Evolutionary conservation across 345 rosid species (phyloP).

Genomic region (Mangifera indica): DNA sequence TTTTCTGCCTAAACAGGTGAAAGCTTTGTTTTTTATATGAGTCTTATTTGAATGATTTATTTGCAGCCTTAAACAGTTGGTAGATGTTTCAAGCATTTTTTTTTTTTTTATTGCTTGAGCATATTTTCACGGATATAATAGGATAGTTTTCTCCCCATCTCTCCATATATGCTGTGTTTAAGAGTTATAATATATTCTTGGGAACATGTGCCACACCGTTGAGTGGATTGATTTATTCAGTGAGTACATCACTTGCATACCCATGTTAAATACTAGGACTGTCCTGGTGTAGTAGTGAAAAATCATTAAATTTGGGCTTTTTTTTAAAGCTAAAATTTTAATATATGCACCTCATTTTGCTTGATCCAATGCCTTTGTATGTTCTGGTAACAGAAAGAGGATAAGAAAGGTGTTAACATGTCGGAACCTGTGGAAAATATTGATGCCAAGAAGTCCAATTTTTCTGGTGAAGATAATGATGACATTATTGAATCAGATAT

Average conservation of each 20-base stretch:
- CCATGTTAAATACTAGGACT: neutral
- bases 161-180: neutral
- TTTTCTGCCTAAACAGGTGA: no score
- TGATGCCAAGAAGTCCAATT: conserved; percentile 29
- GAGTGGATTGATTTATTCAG: neutral
- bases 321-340: neutral
- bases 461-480: conserved; percentile 41
- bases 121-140: neutral
- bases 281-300: neutral
- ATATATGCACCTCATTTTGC: neutral
- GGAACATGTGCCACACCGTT: neutral
- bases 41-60: no score
- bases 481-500: conserved; percentile 69
- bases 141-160: neutral
- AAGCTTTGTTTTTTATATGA: no score
- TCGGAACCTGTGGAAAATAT: conserved; percentile 31
- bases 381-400: conserved; percentile 32
- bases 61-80: no score
- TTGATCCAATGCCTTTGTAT: conserved; percentile 1
- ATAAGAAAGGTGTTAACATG: conserved; percentile 43
- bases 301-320: neutral
- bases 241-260: conserved; percentile 5
- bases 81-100: no score
- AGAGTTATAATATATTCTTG: neutral
- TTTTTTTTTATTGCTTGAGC: neutral